Evolutionary conservation across 2,329 filamentous ascomycete species (phyloP).

Genomic region (Clonostachys byssicola): DNA sequence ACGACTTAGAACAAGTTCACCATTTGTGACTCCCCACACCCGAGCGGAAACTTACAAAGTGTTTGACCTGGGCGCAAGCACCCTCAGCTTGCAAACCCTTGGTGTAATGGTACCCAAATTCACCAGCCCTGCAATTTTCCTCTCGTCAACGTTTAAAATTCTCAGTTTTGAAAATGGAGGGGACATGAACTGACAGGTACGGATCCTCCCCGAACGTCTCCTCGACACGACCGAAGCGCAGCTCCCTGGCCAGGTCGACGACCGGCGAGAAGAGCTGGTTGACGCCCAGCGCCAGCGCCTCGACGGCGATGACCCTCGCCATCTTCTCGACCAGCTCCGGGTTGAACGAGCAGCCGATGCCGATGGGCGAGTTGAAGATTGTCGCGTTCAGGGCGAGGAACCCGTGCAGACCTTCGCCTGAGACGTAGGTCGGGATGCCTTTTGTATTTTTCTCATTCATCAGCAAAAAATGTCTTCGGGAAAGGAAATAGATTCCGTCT

Average conservation of each 20-base stretch:
- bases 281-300: conserved; percentile 63
- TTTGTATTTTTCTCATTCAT: conserved; percentile 17
- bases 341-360: conserved; percentile 68
- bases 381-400: conserved; percentile 70
- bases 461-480: too few relatives aligned
- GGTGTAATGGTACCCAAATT: conserved; percentile 57
- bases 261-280: conserved; percentile 72
- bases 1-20: not conserved
- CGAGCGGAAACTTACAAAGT: conserved; percentile 46
- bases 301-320: conserved; percentile 60
- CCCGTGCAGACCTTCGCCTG: conserved; percentile 72
- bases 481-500: too few relatives aligned
- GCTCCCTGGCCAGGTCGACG: conserved; percentile 66
- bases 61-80: conserved; percentile 71
- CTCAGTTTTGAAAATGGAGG: not conserved
- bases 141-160: conserved; percentile 5
- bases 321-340: conserved; percentile 60
- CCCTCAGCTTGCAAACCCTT: conserved; percentile 58
- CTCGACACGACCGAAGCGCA: conserved; percentile 69
- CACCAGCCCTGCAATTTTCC: conserved; percentile 40
- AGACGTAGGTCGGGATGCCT: conserved; percentile 69
- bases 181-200: conserved; percentile 40
- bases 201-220: conserved; percentile 70
- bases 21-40: not conserved
- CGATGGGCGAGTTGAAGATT: conserved; percentile 76